Base-by-base conservation (phyloP, 352 stramenopile genomes). In the Pythium apleroticum region DNA sequence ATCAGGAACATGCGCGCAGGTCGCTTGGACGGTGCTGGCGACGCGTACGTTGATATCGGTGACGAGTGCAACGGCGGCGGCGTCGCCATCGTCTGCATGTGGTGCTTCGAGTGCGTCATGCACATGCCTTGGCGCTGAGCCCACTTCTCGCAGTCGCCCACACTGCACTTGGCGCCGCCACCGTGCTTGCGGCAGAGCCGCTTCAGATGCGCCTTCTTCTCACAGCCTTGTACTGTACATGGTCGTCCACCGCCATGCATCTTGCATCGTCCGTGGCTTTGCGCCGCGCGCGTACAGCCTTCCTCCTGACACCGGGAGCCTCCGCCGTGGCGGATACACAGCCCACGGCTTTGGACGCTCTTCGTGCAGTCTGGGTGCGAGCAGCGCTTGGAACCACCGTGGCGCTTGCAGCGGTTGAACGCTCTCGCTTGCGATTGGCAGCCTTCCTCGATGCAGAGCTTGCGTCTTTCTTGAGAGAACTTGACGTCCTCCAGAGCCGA, bases 171-270 rank as follows among this genome's bases (percentile, higher is more conserved):
- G 49, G 81, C 75, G 30, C 87, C 87, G 3, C 87, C 87, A 46
- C 87, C 87, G 70, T 96, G 87, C 66, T 91, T 87, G 28, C 87
- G 87, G 41, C 87, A 96, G 33, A 96, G 61, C 11, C 84, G 76
- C 64, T 93, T 93, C 30, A 96, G 49, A 52, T 93, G 84, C 20
- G 84, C 84, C 64, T 90, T 93, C 78, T 93, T 93, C 62, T 91
- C 84, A 39, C 84, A 93, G 6, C 78, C 81, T n/a, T 55, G 60
- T 5, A 93, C 77, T 20, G 89, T 75, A 55, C 86, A 90, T 30
- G 71, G 65, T 22, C 81, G 76, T 4, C 71, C 72, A 30, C 75
- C 80, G 49, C 77, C 79, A 65, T 89, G 76, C 73, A 86, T 69
- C 68, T 86, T 84, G 54, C 86, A 95, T 6, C 67, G 73, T 0